Percentiles rank a stretch among this genome's conserved stretches.
Evolutionary conservation across 1,284 basidiomycete species (phyloP).

Genomic region (Papiliotrema laurentii): DNA sequence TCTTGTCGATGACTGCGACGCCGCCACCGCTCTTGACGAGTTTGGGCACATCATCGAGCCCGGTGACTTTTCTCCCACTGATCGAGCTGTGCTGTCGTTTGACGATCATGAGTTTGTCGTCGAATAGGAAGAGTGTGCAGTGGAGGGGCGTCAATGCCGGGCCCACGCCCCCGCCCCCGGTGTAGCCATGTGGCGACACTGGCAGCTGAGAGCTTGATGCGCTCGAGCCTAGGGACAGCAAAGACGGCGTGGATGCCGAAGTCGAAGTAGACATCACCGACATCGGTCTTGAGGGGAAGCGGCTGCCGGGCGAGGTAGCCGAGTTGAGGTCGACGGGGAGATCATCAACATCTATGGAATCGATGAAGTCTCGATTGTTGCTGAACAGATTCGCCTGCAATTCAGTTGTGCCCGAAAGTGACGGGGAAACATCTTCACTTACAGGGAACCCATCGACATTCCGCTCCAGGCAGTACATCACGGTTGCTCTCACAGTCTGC

Average conservation of each 20-base stretch:
- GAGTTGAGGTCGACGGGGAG: slow-evolving; percentile 54
- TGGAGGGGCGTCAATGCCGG: slow-evolving; percentile 53
- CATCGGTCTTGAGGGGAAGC: slow-evolving; percentile 14
- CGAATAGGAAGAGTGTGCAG: slow-evolving; percentile 89
- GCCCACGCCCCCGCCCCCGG: not conserved
- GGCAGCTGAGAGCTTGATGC: slow-evolving; percentile 43
- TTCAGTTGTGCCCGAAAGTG: slow-evolving; percentile 6
- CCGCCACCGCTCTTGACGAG: slow-evolving; percentile 57
- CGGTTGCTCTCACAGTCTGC: slow-evolving; percentile 79
- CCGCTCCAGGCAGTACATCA: slow-evolving; percentile 78
- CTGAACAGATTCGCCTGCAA: slow-evolving; percentile 69
- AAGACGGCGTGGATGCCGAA: slow-evolving; percentile 48
- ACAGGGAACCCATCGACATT: slow-evolving; percentile 86
- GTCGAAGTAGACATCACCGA: slow-evolving; percentile 30
- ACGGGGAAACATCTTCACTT: slow-evolving; percentile 15
- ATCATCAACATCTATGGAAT: slow-evolving; percentile 93
- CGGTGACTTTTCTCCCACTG: slow-evolving; percentile 68
- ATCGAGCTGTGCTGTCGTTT: slow-evolving; percentile 76
- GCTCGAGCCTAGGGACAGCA: slow-evolving; percentile 20
- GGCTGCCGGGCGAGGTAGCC: slow-evolving; percentile 16
- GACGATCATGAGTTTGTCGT: slow-evolving; percentile 87
- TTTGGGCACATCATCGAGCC: slow-evolving; percentile 78
- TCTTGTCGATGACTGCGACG: slow-evolving; percentile 42
- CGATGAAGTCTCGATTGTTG: slow-evolving; percentile 80
- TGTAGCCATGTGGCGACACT: slow-evolving; percentile 46